Evolutionary conservation across 108 stramenopile species (phyloP).

Genomic region (Conticribra weissflogii): DNA sequence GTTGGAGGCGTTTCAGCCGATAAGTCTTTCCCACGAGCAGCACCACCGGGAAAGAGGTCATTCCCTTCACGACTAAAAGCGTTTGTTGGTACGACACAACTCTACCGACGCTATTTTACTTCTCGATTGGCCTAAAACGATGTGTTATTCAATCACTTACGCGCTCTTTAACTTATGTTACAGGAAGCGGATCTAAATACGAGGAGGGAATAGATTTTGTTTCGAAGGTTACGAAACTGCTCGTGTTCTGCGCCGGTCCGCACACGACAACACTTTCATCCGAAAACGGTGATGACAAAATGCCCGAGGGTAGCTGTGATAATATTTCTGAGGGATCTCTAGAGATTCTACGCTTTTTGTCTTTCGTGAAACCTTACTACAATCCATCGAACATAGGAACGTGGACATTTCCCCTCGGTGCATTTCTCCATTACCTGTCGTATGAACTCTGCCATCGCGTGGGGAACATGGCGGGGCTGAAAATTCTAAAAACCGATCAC

Average conservation of each 20-base stretch:
- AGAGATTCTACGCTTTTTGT: constrained; percentile 79
- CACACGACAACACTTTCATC: constrained; percentile 10
- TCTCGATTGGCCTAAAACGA: too few relatives aligned
- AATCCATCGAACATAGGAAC: constrained; percentile 88
- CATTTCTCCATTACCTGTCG: constrained; percentile 85
- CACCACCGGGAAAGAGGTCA: constrained; percentile 52
- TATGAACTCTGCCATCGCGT: constrained; percentile 78
- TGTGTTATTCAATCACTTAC: too few relatives aligned
- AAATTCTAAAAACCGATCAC: constrained; percentile 46
- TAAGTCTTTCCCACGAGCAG: constrained; percentile 74
- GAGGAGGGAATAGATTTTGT: constrained; percentile 90
- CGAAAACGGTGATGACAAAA: constrained; percentile 5
- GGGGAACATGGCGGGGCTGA: constrained; percentile 69
- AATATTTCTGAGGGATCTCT: constrained; percentile 71
- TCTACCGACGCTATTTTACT: too few relatives aligned
- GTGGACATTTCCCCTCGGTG: constrained; percentile 89
- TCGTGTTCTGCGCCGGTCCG: constrained; percentile 74
- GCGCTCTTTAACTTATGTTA: too few relatives aligned
- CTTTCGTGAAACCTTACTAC: constrained; percentile 87
- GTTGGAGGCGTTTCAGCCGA: constrained; percentile 77
- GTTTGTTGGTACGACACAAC: too few relatives aligned
- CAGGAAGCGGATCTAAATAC: constrained; percentile 64
- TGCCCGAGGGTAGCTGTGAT: too few relatives aligned
- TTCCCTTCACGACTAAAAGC: constrained; percentile 77
- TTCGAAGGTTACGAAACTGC: constrained; percentile 75